phyloP scores from a whole-genome alignment of 1,284 basidiomycete genomes.

The Xerocomus amazonicus region DNA sequence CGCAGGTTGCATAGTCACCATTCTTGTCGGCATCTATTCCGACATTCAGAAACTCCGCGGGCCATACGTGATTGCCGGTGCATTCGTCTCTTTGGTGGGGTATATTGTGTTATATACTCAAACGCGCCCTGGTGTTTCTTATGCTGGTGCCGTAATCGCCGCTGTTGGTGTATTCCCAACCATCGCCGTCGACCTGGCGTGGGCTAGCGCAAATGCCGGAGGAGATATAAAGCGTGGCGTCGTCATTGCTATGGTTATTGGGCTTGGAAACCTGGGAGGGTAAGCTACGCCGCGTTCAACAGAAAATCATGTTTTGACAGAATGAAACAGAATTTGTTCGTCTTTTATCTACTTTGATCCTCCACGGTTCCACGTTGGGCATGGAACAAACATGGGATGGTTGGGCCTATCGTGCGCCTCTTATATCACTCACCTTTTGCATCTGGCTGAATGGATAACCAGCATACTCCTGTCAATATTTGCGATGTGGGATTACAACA shows the following conservation, averaged over 20 bases:
- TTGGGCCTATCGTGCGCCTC: slow-evolving; percentile 35
- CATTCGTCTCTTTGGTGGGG: slow-evolving; percentile 41
- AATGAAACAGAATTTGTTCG: slow-evolving; percentile 33
- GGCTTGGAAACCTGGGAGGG: slow-evolving; percentile 51
- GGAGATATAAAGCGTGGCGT: slow-evolving; percentile 54
- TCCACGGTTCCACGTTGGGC: slow-evolving; percentile 48
- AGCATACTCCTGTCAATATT: slow-evolving; percentile 25
- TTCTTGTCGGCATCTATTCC: slow-evolving; percentile 41
- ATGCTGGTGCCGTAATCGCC: slow-evolving; percentile 50
- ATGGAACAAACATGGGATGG: slow-evolving; percentile 49
- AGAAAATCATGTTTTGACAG: neutral
- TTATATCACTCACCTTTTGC: neutral
- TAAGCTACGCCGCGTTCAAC: slow-evolving; percentile 12
- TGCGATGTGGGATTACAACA: slow-evolving; percentile 41
- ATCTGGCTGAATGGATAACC: neutral
- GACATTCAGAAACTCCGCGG: slow-evolving; percentile 43
- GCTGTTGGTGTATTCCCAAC: slow-evolving; percentile 54
- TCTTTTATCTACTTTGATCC: slow-evolving; percentile 43
- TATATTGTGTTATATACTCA: slow-evolving; percentile 45
- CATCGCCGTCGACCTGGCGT: slow-evolving; percentile 51
- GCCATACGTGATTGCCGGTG: slow-evolving; percentile 41
- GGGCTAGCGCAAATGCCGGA: slow-evolving; percentile 54
- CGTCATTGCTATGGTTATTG: slow-evolving; percentile 52
- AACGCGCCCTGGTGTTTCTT: slow-evolving; percentile 37
- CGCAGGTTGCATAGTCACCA: slow-evolving; percentile 41